Evolutionary conservation across 2,329 filamentous ascomycete genomes (phyloP).

Genomic region (Nigrograna mackinnonii): DNA sequence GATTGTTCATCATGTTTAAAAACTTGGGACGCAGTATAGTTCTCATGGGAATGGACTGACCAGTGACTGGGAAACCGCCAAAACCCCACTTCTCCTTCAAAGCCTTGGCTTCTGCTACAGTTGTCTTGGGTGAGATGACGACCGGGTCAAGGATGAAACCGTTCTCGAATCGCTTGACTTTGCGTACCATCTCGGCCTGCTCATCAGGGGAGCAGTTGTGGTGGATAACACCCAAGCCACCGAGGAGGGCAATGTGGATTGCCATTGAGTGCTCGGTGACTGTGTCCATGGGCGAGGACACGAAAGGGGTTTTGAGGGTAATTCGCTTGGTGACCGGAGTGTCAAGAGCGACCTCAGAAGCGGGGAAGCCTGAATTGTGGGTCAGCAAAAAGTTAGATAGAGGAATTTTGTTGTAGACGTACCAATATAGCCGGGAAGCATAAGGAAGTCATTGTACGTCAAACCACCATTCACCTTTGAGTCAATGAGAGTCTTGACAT

Average conservation of each 20-base stretch:
- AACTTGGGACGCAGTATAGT: too few relatives aligned
- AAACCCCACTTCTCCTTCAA: conserved; percentile 99
- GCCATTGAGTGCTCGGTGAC: conserved; percentile 99
- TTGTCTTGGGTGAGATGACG: conserved; percentile 84
- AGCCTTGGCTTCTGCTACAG: conserved; percentile 86
- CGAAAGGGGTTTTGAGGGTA: conserved; percentile 91
- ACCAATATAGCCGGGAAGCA: conserved; percentile 96
- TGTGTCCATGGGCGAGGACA: conserved; percentile 99
- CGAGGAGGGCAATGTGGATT: conserved; percentile 91
- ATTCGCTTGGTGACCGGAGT: conserved; percentile 95
- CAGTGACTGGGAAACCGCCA: conserved; percentile 96
- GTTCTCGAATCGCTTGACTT: conserved; percentile 99
- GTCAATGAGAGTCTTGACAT: conserved; percentile 84
- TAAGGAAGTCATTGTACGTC: conserved; percentile 98
- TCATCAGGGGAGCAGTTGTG: conserved; percentile 99
- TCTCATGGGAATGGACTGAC: conserved; percentile 65
- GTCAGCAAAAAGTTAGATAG: conserved; percentile 11
- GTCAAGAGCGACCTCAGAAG: conserved; percentile 84
- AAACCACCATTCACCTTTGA: conserved; percentile 89
- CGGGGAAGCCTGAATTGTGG: conserved; percentile 75
- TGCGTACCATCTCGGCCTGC: conserved; percentile 98
- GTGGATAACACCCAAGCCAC: conserved; percentile 92
- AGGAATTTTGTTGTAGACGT: conserved; percentile 27
- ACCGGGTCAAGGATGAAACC: conserved; percentile 97
- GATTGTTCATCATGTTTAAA: conserved; percentile 71